Conservation (phyloP, 306 rosid species). For the Quercus agrifolia region DNA sequence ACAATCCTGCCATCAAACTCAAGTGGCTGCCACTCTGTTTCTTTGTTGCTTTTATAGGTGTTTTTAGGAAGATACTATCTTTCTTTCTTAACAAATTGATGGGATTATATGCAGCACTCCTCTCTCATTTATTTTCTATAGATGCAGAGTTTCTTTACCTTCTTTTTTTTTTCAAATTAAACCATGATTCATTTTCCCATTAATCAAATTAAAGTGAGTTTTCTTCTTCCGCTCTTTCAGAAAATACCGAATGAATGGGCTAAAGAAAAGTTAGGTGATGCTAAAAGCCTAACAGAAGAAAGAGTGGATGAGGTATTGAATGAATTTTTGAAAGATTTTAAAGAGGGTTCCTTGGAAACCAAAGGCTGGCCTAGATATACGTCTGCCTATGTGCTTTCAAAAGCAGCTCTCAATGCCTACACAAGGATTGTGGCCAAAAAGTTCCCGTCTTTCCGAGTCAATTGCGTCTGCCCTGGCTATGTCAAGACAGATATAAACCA, state of each 20-base stretch:
- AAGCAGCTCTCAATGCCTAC: too few relatives aligned
- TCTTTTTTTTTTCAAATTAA: background rate
- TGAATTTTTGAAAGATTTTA: constrained; percentile 5
- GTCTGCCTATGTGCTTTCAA: too few relatives aligned
- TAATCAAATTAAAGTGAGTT: background rate
- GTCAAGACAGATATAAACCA: too few relatives aligned
- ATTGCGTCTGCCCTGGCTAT: too few relatives aligned
- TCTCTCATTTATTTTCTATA: background rate
- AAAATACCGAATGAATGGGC: constrained; percentile 1
- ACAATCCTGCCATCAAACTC: too few relatives aligned
- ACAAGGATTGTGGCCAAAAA: too few relatives aligned
- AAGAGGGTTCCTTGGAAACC: background rate
- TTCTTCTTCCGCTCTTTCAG: background rate
- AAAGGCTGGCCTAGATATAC: background rate
- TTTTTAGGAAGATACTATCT: too few relatives aligned
- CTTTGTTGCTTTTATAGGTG: too few relatives aligned
- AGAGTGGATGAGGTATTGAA: constrained; percentile 10
- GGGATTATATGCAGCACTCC: too few relatives aligned
- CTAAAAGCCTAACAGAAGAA: constrained; percentile 7
- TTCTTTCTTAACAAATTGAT: too few relatives aligned
- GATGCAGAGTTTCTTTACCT: background rate
- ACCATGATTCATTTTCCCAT: background rate
- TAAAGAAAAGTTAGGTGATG: background rate
- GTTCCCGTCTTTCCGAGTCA: too few relatives aligned
- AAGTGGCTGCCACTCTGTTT: too few relatives aligned